These are phyloP conservation scores for Triangularia setosa DNA, from an alignment of 2,329 filamentous ascomycete genomes.

Conservation along the genomic window DNA sequence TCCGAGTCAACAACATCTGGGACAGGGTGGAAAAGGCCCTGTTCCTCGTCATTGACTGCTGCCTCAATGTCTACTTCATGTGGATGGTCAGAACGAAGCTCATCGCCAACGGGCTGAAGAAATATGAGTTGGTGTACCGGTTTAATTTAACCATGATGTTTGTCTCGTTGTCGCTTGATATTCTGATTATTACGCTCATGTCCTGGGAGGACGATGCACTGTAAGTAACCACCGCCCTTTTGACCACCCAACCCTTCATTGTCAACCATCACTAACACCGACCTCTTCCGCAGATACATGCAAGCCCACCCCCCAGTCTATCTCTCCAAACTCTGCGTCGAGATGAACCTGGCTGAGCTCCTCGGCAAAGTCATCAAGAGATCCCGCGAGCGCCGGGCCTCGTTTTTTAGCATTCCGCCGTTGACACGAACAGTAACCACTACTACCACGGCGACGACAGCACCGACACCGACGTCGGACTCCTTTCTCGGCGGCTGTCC, in stretches of 20 bases:
- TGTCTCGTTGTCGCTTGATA: constrained; percentile 43
- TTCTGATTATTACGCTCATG: constrained; percentile 42
- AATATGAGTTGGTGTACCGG: constrained; percentile 41
- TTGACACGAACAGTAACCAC: background rate
- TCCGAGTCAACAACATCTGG: constrained; percentile 45
- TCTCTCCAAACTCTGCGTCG: constrained; percentile 47
- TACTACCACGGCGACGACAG: background rate
- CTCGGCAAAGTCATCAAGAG: constrained; percentile 37
- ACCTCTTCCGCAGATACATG: constrained; percentile 32
- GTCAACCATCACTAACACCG: background rate
- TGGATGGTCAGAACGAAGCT: constrained; percentile 40
- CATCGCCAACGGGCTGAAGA: constrained; percentile 42
- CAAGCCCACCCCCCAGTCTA: constrained; percentile 47
- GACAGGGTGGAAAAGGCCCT: constrained; percentile 47
- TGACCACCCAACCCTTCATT: background rate
- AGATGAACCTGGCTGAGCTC: constrained; percentile 50
- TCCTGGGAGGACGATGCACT: constrained; percentile 43
- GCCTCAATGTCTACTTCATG: constrained; percentile 47
- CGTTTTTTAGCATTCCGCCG: background rate
- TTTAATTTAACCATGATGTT: constrained; percentile 45
- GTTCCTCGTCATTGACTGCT: constrained; percentile 42
- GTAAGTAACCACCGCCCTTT: constrained; percentile 22
- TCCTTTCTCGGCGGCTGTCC: too few relatives aligned
- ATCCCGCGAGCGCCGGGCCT: constrained; percentile 5
- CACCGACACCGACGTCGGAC: background rate